phyloP scores from a whole-genome alignment of 768 basidiomycete genomes.

The Solioccasus polychromus region DNA sequence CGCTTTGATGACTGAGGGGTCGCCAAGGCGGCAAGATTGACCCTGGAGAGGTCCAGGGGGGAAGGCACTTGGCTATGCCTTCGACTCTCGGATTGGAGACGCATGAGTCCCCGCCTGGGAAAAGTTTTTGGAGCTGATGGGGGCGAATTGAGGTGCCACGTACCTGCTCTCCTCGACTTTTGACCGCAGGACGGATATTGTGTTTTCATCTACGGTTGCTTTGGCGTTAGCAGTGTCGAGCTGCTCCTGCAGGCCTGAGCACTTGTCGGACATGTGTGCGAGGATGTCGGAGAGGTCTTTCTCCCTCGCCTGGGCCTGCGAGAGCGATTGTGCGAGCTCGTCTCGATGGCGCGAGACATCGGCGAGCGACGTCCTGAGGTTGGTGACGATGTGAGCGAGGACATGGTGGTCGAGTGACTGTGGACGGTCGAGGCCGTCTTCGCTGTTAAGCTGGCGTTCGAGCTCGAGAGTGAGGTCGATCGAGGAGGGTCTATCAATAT shows the following conservation, averaged over 20 bases:
- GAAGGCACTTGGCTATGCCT: slow-evolving; percentile 53
- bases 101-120: slow-evolving; percentile 78
- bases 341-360: slow-evolving; percentile 72
- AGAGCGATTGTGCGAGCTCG: slow-evolving; percentile 53
- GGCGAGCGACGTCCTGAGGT: slow-evolving; percentile 62
- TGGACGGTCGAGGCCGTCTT: slow-evolving; percentile 39
- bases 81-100: slow-evolving; percentile 74
- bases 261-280: slow-evolving; percentile 63
- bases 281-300: slow-evolving; percentile 62
- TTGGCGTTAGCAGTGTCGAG: slow-evolving; percentile 49
- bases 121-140: slow-evolving; percentile 5
- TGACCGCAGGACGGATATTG: slow-evolving; percentile 68
- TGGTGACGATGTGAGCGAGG: slow-evolving; percentile 71
- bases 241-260: slow-evolving; percentile 53
- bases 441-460: slow-evolving; percentile 69
- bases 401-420: slow-evolving; percentile 70
- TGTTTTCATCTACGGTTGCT: slow-evolving; percentile 71
- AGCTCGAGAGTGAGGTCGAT: slow-evolving; percentile 81
- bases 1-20: slow-evolving; percentile 61
- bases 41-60: slow-evolving; percentile 55
- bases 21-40: slow-evolving; percentile 35
- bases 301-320: slow-evolving; percentile 50
- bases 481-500: slow-evolving; percentile 38
- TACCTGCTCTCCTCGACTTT: slow-evolving; percentile 89
- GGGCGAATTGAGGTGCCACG: slow-evolving; percentile 15